Percentiles rank a stretch among this genome's conserved stretches.
Conservation (phyloP, 805 yeast genomes). For the Clavispora phyllophila region DNA sequence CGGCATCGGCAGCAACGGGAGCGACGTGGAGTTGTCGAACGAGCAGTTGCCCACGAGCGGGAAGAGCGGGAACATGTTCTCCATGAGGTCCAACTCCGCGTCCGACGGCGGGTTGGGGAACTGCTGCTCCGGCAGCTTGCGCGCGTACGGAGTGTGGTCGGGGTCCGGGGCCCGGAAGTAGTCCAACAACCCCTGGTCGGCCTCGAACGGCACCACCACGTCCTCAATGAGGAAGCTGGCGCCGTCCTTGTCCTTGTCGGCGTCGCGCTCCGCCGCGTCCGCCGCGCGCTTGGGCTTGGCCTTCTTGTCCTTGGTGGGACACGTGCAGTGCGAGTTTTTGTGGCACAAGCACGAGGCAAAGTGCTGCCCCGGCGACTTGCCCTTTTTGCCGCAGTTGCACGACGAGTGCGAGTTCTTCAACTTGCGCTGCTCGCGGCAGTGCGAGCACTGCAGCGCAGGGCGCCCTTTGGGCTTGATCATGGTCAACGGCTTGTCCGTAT, state of each 20-base stretch:
- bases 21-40: conserved; percentile 31
- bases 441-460: conserved; percentile 87
- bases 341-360: conserved; percentile 35
- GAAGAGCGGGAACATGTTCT: conserved; percentile 38
- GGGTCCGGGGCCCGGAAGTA: conserved; percentile 20
- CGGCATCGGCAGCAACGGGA: conserved; percentile 33
- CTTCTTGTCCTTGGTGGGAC: conserved; percentile 24
- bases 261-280: conserved; percentile 8
- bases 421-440: conserved; percentile 74
- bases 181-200: conserved; percentile 37
- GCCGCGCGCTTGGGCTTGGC: conserved; percentile 1
- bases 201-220: conserved; percentile 26
- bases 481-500: conserved; percentile 83
- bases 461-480: conserved; percentile 96
- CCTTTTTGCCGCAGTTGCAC: conserved; percentile 65
- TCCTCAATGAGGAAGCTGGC: conserved; percentile 26
- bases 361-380: conserved; percentile 36
- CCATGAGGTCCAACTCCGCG: conserved; percentile 24
- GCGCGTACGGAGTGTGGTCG: neutral
- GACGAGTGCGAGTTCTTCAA: conserved; percentile 59
- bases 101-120: conserved; percentile 16
- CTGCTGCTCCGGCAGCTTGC: neutral
- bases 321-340: conserved; percentile 38
- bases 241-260: conserved; percentile 10
- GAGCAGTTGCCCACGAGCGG: conserved; percentile 37